These are phyloP conservation scores for Plasmodium adleri DNA, from an alignment of 169 alveolate genomes.

Conservation along the genomic window DNA sequence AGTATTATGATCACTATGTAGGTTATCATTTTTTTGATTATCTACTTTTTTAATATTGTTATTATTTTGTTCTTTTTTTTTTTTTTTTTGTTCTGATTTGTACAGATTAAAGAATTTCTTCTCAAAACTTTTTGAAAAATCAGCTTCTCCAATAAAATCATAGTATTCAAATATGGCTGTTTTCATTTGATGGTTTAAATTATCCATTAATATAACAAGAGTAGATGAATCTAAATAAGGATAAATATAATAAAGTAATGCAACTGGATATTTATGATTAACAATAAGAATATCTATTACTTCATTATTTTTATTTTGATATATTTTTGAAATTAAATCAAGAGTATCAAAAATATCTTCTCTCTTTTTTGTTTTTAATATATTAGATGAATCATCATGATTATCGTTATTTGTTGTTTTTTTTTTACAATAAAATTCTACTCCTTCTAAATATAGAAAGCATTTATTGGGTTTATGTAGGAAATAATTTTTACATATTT, in stretches of 20 bases:
- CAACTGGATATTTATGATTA: constrained; percentile 54
- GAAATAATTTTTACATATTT: constrained; percentile 46
- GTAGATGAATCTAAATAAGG: constrained; percentile 71
- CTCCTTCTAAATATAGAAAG: constrained; percentile 24
- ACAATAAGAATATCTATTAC: constrained; percentile 47
- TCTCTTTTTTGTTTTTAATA: not conserved
- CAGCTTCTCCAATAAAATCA: constrained; percentile 71
- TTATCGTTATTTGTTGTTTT: not conserved
- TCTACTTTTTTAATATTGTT: not conserved
- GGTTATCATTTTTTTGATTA: not conserved
- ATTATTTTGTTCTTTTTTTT: not conserved
- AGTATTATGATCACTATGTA: too few relatives aligned
- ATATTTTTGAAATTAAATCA: constrained; percentile 55
- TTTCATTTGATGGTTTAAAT: constrained; percentile 62
- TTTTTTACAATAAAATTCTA: constrained; percentile 40
- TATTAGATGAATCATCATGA: not conserved
- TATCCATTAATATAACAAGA: constrained; percentile 56
- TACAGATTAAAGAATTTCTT: constrained; percentile 15
- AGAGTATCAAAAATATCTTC: constrained; percentile 43
- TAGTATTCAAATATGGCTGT: constrained; percentile 63
- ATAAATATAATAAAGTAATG: constrained; percentile 45
- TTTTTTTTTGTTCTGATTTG: not conserved
- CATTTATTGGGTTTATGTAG: constrained; percentile 48
- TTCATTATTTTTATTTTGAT: constrained; percentile 49
- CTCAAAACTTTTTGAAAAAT: constrained; percentile 40